These are phyloP conservation scores for Bertia moriformis DNA, from an alignment of 2,329 filamentous ascomycete genomes.

Conservation along the genomic window DNA sequence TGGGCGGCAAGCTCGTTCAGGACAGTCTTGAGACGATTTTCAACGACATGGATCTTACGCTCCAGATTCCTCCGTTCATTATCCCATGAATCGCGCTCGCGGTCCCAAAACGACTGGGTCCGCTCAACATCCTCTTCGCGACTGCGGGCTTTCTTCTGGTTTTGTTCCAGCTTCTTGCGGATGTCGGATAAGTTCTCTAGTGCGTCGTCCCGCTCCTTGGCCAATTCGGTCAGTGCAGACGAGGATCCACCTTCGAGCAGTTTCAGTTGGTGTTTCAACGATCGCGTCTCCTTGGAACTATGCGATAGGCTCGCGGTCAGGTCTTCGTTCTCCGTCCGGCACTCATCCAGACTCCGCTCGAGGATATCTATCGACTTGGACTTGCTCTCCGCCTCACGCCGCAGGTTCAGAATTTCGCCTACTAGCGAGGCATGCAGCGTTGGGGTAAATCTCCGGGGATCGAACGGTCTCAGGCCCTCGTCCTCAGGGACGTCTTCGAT, in stretches of 20 bases:
- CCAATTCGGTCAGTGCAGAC: constrained; percentile 70
- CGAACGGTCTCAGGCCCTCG: background rate
- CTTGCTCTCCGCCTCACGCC: constrained; percentile 1
- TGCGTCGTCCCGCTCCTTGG: constrained; percentile 73
- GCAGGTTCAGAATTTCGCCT: background rate
- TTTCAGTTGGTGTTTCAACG: constrained; percentile 62
- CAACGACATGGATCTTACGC: constrained; percentile 75
- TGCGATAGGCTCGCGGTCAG: background rate
- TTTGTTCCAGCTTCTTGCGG: constrained; percentile 60
- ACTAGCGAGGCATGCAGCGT: background rate
- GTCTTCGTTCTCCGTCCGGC: background rate
- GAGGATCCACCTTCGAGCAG: constrained; percentile 77
- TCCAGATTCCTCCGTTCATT: constrained; percentile 71
- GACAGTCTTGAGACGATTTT: constrained; percentile 69
- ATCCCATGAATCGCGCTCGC: constrained; percentile 74
- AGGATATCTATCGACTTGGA: background rate
- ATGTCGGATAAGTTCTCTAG: constrained; percentile 59
- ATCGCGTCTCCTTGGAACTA: background rate
- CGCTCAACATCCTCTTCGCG: constrained; percentile 75
- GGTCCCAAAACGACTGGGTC: constrained; percentile 66
- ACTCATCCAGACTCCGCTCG: background rate
- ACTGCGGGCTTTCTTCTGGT: constrained; percentile 61
- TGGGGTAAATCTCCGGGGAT: background rate
- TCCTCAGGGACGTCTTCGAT: background rate
- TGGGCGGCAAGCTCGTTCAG: constrained; percentile 76